phyloP scores from a whole-genome alignment of 305 asterid species.

The Fraxinus angustifolia region DNA sequence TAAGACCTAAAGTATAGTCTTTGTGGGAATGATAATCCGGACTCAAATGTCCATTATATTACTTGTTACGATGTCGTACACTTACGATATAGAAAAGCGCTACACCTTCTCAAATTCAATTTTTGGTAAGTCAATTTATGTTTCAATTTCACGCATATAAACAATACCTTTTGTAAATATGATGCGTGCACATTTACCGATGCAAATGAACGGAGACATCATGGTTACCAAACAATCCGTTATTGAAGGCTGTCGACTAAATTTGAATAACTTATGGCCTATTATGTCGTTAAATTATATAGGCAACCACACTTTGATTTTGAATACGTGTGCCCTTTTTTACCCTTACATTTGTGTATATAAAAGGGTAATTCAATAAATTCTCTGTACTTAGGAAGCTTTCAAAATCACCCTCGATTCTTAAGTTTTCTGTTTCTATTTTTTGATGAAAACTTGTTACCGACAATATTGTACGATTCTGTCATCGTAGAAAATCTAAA shows the following conservation, averaged over 20 bases:
- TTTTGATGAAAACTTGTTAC: neutral
- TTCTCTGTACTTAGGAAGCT: neutral
- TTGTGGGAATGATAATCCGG: too few relatives aligned
- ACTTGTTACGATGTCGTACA: too few relatives aligned
- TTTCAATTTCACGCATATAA: too few relatives aligned
- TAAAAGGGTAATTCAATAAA: neutral
- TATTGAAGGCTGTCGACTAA: constrained; percentile 28
- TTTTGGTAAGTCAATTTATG: too few relatives aligned
- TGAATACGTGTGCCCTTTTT: neutral
- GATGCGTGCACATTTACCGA: too few relatives aligned
- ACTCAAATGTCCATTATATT: too few relatives aligned
- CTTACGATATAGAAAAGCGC: too few relatives aligned
- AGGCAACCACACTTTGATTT: neutral
- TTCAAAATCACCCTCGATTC: neutral
- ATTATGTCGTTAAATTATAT: neutral
- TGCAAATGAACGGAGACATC: constrained; percentile 78
- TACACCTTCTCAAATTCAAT: too few relatives aligned
- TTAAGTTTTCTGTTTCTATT: neutral
- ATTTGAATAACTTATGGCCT: constrained; percentile 15
- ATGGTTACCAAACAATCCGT: constrained; percentile 52
- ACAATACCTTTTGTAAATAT: too few relatives aligned
- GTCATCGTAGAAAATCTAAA: neutral
- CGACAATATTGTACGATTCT: too few relatives aligned
- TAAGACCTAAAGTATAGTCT: too few relatives aligned
- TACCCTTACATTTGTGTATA: neutral